phyloP scores from a whole-genome alignment of 2,329 filamentous ascomycete species.

The Aspergillus tubingensis region DNA sequence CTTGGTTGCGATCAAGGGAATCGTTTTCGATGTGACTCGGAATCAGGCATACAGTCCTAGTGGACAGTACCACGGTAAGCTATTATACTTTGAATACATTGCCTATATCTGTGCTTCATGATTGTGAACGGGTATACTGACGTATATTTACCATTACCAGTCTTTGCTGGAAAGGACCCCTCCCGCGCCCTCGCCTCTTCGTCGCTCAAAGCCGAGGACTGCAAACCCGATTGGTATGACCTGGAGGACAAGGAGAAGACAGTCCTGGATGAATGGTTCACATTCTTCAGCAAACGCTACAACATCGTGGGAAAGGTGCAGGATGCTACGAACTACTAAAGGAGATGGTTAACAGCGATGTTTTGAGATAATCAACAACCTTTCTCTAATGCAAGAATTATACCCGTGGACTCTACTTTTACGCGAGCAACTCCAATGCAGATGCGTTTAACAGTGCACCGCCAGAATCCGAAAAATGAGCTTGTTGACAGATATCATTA shows the following conservation, averaged over 20 bases:
- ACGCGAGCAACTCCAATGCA: background rate
- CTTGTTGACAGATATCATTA: constrained; percentile 11
- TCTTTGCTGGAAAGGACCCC: constrained; percentile 93
- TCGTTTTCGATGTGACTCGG: constrained; percentile 88
- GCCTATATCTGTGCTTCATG: background rate
- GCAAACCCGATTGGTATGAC: constrained; percentile 77
- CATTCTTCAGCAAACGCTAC: constrained; percentile 95
- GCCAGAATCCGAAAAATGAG: background rate
- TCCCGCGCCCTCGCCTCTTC: constrained; percentile 88
- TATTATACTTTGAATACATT: background rate
- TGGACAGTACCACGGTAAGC: constrained; percentile 80
- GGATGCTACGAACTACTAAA: constrained; percentile 40
- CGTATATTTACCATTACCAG: constrained; percentile 56
- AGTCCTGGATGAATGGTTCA: constrained; percentile 87
- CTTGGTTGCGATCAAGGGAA: constrained; percentile 73
- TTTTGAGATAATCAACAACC: background rate
- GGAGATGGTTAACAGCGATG: background rate
- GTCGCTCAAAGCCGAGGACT: constrained; percentile 83
- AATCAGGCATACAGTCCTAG: constrained; percentile 84
- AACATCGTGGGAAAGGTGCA: constrained; percentile 65
- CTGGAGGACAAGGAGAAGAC: constrained; percentile 82
- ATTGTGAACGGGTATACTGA: background rate
- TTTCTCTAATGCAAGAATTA: constrained; percentile 9
- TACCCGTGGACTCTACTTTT: background rate
- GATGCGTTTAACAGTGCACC: background rate